Base-by-base conservation (phyloP, 345 rosid genomes). In the Eutrema yunnanense region DNA sequence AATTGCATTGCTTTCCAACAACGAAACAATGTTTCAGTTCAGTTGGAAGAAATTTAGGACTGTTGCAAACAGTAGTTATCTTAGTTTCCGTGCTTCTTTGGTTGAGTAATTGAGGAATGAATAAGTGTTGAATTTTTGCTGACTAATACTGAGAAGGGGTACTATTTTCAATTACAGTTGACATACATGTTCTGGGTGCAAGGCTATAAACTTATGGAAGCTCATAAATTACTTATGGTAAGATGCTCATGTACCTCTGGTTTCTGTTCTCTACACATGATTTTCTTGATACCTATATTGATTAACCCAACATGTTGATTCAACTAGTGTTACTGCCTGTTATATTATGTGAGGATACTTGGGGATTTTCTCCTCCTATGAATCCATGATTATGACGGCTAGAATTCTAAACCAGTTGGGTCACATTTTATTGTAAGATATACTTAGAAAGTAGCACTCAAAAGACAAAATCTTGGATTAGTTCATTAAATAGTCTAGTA, bases 121-220 rank as follows among this genome's bases (percentile, higher is more conserved):
- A 41, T 52, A 65, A 51, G 6, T 46, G 48, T 62, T 76, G 14
- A 19, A n/a, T 3, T 51, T 19, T 60, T 16, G 43, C 49, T 48
- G 29, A 73, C 50, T 41, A 6, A 50, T 51, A 59, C 40, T 74
- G 62, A 66, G 54, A 59, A 38, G 1, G 2, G 37, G 14, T 62
- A 47, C 58, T 4, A 65, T 33, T 57, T 54, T 74, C 51, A 52
- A 77, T 71, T 68, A 56, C 97, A 95, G 96, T 56, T 91, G 85
- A 87, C 99, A 41, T 89, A 87, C 86, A 88, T 95, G 97, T 91
- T 88, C 80, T 95, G 99, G 99, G 84, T 91, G 80, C 93, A 78
- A 77, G 96, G 90, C 69, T 91, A 91, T 83, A 88, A 84, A 84
- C 96, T 95, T 26, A 83, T 65, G 61, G 89, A 92, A 16, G 97